These are phyloP conservation scores for Saturnispora besseyi DNA, from an alignment of 805 yeast species.

Conservation along the genomic window DNA sequence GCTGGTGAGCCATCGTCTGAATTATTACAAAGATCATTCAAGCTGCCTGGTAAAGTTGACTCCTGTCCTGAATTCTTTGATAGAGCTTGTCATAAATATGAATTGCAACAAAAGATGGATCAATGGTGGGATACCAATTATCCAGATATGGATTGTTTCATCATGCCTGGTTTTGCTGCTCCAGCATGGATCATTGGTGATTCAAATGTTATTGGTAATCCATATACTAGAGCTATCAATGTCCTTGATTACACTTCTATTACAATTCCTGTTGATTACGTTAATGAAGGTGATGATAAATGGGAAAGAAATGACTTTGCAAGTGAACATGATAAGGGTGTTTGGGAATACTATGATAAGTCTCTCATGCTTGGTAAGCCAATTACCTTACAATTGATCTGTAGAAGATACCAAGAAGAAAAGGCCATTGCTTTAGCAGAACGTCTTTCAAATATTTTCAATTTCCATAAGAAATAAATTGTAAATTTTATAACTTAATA, in stretches of 20 bases:
- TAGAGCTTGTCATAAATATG: conserved; percentile 28
- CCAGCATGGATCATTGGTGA: conserved; percentile 36
- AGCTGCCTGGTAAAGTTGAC: conserved; percentile 15
- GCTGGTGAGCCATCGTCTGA: conserved; percentile 26
- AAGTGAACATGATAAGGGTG: conserved; percentile 29
- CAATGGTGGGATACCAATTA: conserved; percentile 28
- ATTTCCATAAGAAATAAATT: not conserved
- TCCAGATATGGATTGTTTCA: conserved; percentile 35
- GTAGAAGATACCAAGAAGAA: conserved; percentile 52
- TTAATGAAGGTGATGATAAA: conserved; percentile 30
- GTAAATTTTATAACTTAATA: too few species aligned
- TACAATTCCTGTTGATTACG: conserved; percentile 37
- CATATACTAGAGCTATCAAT: conserved; percentile 50
- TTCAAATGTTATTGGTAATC: conserved; percentile 31
- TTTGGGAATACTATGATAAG: conserved; percentile 34
- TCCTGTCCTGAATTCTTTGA: conserved; percentile 32
- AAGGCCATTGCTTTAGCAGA: conserved; percentile 35
- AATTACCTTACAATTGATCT: conserved; percentile 45
- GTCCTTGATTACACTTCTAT: conserved; percentile 41
- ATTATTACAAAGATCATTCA: conserved; percentile 14
- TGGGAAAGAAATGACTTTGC: conserved; percentile 27
- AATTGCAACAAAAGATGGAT: conserved; percentile 31
- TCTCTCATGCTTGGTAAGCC: conserved; percentile 39
- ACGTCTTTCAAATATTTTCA: conserved; percentile 1
- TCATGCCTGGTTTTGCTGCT: conserved; percentile 38